These are phyloP conservation scores for Coniferiporia sulphurascens DNA, from an alignment of 1,284 basidiomycete species.

Conservation along the genomic window DNA sequence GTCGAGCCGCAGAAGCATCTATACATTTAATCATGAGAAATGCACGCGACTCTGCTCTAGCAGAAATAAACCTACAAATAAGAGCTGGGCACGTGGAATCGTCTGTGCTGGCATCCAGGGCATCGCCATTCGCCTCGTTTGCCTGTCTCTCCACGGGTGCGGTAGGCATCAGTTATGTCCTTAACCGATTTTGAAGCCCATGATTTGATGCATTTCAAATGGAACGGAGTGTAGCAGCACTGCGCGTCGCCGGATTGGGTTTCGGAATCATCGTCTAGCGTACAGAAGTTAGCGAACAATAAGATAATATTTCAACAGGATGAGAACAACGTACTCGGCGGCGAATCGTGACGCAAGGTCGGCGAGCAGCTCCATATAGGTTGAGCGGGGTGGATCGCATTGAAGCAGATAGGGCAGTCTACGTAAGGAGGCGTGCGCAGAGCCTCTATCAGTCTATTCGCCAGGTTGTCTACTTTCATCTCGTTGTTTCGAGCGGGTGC, in stretches of 20 bases:
- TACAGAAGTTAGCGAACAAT: background rate
- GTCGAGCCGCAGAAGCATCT: conserved; percentile 83
- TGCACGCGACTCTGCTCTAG: background rate
- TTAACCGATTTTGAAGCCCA: conserved; percentile 81
- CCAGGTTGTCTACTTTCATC: conserved; percentile 39
- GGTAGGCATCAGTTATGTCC: conserved; percentile 70
- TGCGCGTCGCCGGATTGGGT: conserved; percentile 33
- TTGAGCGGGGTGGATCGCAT: conserved; percentile 63
- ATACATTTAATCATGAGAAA: background rate
- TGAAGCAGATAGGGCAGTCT: conserved; percentile 81
- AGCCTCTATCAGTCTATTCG: conserved; percentile 58
- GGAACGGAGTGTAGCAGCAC: conserved; percentile 82
- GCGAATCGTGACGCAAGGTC: background rate
- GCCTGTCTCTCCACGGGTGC: conserved; percentile 59
- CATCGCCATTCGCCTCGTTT: conserved; percentile 78
- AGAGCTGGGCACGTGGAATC: conserved; percentile 55
- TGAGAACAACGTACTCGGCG: background rate
- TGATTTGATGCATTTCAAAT: conserved; percentile 72
- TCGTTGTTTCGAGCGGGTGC: background rate
- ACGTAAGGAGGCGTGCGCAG: conserved; percentile 63
- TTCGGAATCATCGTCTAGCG: conserved; percentile 28
- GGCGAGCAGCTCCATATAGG: conserved; percentile 79
- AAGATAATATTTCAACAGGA: background rate
- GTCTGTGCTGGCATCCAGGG: conserved; percentile 80
- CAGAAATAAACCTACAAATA: conserved; percentile 54